Conservation (phyloP, 257 asterid genomes). For the Solanum infundibuliforme region DNA sequence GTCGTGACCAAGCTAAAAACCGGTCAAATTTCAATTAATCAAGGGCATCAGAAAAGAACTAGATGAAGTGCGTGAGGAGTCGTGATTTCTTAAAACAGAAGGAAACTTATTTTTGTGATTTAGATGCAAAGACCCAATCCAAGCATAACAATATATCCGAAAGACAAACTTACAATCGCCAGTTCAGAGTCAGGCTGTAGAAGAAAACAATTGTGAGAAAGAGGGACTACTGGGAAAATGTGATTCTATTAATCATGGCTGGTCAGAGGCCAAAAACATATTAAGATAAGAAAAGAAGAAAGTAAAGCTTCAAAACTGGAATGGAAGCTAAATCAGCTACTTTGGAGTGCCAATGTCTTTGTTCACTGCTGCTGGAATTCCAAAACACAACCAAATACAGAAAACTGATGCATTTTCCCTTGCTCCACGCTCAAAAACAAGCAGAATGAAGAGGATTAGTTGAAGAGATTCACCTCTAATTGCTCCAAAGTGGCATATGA, state of each 20-base stretch:
- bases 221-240: not conserved
- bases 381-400: not conserved
- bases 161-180: not conserved
- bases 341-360: not conserved
- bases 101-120: not conserved
- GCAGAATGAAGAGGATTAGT: not conserved
- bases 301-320: not conserved
- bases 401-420: not conserved
- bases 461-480: constrained; percentile 49
- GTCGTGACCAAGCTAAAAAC: not conserved
- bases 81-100: not conserved
- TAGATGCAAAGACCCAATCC: not conserved
- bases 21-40: not conserved
- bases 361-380: not conserved
- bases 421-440: not conserved
- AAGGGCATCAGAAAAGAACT: not conserved
- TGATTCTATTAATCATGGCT: not conserved
- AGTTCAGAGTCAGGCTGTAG: not conserved
- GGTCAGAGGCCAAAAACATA: not conserved
- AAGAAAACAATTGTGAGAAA: not conserved
- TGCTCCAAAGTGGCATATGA: constrained; percentile 64
- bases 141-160: not conserved
- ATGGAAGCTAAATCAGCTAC: not conserved
- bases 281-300: not conserved
- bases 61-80: not conserved